Conservation (phyloP, 1,284 basidiomycete genomes). For the Ganoderma sp. region DNA sequence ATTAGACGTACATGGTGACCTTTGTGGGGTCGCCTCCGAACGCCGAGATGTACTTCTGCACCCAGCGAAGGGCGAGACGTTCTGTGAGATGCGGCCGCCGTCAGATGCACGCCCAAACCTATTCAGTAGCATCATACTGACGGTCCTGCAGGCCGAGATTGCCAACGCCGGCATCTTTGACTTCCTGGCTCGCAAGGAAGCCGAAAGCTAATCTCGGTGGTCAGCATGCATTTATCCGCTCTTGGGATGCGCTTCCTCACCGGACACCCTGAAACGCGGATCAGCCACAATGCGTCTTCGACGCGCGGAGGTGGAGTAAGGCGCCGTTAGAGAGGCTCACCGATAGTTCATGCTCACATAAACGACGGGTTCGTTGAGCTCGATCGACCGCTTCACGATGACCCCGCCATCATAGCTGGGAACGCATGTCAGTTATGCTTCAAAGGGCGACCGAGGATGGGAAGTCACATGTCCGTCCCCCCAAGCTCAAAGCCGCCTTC, state of each 20-base stretch:
- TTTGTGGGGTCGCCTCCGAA: conserved; percentile 69
- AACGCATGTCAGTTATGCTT: background rate
- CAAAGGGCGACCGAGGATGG: background rate
- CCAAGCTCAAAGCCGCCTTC: conserved; percentile 41
- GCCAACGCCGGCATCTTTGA: conserved; percentile 54
- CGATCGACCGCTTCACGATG: conserved; percentile 44
- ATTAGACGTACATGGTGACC: conserved; percentile 56
- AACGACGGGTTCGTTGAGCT: conserved; percentile 40
- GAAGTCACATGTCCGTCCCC: conserved; percentile 19
- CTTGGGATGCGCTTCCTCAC: background rate
- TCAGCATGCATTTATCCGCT: background rate
- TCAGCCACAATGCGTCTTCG: background rate
- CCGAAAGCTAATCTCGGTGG: conserved; percentile 17
- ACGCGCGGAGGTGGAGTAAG: background rate
- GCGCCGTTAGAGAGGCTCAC: conserved; percentile 11
- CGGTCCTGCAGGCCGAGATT: conserved; percentile 63
- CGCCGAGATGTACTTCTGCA: conserved; percentile 63
- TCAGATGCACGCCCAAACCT: conserved; percentile 12
- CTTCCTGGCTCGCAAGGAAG: conserved; percentile 46
- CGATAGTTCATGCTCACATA: conserved; percentile 31
- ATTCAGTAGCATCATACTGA: conserved; percentile 36
- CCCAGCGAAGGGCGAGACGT: conserved; percentile 38
- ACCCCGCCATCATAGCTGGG: conserved; percentile 37
- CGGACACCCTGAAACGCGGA: conserved; percentile 12
- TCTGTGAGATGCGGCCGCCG: conserved; percentile 21